These are phyloP conservation scores for Vitellaria paradoxa DNA, from an alignment of 179 eudicot species.

Conservation along the genomic window DNA sequence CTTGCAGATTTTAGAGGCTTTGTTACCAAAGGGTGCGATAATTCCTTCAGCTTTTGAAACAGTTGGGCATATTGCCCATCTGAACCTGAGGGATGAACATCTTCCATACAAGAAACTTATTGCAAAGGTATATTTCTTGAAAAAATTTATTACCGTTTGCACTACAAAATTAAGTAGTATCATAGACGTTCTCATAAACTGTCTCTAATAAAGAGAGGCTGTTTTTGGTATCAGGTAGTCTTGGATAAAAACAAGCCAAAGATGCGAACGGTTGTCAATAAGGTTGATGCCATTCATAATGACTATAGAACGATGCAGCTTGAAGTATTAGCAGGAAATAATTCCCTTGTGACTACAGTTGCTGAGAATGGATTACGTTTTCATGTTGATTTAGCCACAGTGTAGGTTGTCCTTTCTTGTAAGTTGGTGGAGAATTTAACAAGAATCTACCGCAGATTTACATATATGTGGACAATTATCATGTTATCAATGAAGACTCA, in stretches of 20 bases:
- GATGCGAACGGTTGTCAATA: slow-evolving; percentile 94
- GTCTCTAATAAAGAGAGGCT: slow-evolving; percentile 7
- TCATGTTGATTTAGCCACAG: slow-evolving; percentile 79
- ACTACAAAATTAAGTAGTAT: neutral
- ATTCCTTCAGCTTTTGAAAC: slow-evolving; percentile 87
- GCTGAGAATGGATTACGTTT: slow-evolving; percentile 88
- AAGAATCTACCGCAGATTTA: neutral
- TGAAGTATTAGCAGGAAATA: slow-evolving; percentile 91
- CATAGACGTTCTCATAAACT: neutral
- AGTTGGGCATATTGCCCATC: slow-evolving; percentile 94
- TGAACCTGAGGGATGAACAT: slow-evolving; percentile 82
- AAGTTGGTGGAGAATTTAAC: neutral
- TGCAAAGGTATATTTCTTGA: slow-evolving; percentile 58
- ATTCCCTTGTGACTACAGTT: slow-evolving; percentile 81
- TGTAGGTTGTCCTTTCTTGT: slow-evolving; percentile 50
- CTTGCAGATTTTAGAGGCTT: slow-evolving; percentile 69
- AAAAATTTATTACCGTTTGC: neutral
- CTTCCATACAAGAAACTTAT: slow-evolving; percentile 71
- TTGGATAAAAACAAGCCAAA: slow-evolving; percentile 92
- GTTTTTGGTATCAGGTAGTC: slow-evolving; percentile 55
- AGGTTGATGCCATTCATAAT: slow-evolving; percentile 71
- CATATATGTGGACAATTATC: neutral
- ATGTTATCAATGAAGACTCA: neutral
- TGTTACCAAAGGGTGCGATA: slow-evolving; percentile 64
- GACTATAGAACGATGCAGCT: slow-evolving; percentile 94